Evolutionary conservation across 345 rosid genomes (phyloP), one percentile per base, ranked within the genome.

Genomic region (Syzygium aromaticum): DNA sequence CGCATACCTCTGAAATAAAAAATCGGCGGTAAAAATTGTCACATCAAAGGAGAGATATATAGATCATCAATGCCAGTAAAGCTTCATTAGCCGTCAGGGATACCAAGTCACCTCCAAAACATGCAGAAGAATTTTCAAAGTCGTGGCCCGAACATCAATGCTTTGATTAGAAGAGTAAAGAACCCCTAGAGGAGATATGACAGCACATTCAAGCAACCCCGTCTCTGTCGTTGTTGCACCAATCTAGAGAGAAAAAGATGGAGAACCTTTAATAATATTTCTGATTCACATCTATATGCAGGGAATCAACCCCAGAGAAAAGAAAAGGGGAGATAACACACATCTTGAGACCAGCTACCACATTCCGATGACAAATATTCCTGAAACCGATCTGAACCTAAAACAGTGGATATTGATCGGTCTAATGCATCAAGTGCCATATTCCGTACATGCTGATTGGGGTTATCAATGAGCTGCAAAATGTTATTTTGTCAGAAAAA

Each of bases 371-470:
- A 54, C 87, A 92, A 84, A 46, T 67, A 89, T 87, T 91, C 94
- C 90, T 92, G 95, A 90, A 94, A 98, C 92, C 90, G 93, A 88
- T 94, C 96, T 78, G 99, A 95, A 87, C 97, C 97, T 92, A 98
- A 92, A 90, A 98, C 99, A 83, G 99, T 94, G 92, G 92, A 95
- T 87, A 98, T 95, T 87, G 99, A 98, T 88, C 92, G 95, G 93
- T 98, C 99, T 89, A 98, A 90, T 28, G 99, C 99, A 94, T 95
- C 96, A 90, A 96, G 96, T 87, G 96, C 99, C 94, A 95, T 93
- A 88, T 92, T 95, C 89, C 98, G 91, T 77, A 96, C 88, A 86
- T 92, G 94, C 90, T 93, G 98, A 92, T 95, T 98, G 85, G 97
- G 90, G 91, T 94, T 94, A 86, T 93, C 93, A 61, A 98, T 98